Conservation (phyloP, 805 yeast species). For the Candida vartiovaarae region DNA sequence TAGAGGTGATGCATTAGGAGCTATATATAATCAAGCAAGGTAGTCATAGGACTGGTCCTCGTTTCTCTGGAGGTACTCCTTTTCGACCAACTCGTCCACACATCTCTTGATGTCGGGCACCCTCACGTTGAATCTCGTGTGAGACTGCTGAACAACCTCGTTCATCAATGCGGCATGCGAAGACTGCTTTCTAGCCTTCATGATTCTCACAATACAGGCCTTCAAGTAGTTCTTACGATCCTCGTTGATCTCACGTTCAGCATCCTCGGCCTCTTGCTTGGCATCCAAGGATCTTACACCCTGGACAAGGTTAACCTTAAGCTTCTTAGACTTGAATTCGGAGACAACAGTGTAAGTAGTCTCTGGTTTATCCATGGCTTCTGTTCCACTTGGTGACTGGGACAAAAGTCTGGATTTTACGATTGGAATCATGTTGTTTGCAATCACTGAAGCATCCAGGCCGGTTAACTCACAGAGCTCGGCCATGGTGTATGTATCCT, state of each 20-base stretch:
- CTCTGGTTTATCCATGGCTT: conserved; percentile 40
- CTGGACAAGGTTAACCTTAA: conserved; percentile 73
- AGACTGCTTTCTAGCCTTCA: conserved; percentile 84
- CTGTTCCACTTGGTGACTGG: conserved; percentile 58
- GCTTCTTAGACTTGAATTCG: conserved; percentile 80
- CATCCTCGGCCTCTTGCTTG: conserved; percentile 63
- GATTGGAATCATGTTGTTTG: conserved; percentile 73
- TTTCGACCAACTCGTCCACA: conserved; percentile 77
- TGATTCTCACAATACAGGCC: conserved; percentile 92
- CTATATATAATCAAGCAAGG: conserved; percentile 43
- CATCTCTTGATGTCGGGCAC: conserved; percentile 82
- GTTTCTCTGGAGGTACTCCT: conserved; percentile 74
- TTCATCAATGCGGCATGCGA: conserved; percentile 76
- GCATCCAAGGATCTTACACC: conserved; percentile 47
- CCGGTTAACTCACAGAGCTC: conserved; percentile 65
- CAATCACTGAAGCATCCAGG: conserved; percentile 55
- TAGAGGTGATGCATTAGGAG: too few relatives aligned
- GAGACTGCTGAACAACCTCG: conserved; percentile 83
- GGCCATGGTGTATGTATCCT: conserved; percentile 49
- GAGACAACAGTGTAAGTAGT: conserved; percentile 64
- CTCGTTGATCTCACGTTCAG: conserved; percentile 76
- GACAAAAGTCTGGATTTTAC: conserved; percentile 68
- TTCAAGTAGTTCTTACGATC: conserved; percentile 80
- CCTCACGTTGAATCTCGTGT: conserved; percentile 73
- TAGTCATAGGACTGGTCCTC: conserved; percentile 72